Evolutionary conservation across 148 eudicot genomes (phyloP).

Genomic region (Silene conica): DNA sequence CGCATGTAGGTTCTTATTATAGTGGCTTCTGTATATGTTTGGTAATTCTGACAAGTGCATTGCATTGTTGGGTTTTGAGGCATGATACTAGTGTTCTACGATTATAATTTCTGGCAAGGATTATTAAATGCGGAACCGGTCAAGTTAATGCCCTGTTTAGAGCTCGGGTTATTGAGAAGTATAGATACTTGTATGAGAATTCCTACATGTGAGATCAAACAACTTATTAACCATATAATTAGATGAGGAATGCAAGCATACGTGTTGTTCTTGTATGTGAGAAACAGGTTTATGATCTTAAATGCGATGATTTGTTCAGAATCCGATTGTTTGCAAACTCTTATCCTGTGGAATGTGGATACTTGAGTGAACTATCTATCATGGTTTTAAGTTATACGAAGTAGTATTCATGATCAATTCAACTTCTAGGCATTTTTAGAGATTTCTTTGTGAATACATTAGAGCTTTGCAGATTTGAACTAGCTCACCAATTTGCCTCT

Average conservation of each 20-base stretch:
- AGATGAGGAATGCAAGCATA: neutral
- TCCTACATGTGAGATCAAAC: neutral
- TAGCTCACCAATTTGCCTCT: constrained; percentile 5
- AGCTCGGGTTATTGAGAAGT: neutral
- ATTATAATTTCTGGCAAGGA: neutral
- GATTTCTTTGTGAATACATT: neutral
- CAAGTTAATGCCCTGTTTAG: neutral
- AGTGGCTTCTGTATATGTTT: neutral
- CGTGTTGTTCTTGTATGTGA: neutral
- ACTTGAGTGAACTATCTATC: neutral
- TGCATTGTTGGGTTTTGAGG: neutral
- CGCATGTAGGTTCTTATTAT: neutral
- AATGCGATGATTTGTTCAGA: neutral
- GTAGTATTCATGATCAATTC: neutral
- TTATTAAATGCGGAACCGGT: neutral
- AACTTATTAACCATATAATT: neutral
- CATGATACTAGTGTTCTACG: neutral
- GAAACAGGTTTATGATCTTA: neutral
- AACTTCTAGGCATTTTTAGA: neutral
- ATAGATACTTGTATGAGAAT: neutral
- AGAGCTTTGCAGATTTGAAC: neutral
- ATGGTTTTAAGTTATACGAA: neutral
- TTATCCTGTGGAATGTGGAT: neutral
- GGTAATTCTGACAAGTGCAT: neutral
- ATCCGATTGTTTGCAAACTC: neutral